Evolutionary conservation across 345 rosid genomes (phyloP), one percentile per base, ranked within the genome.

Genomic region (Boechera divaricarpa): DNA sequence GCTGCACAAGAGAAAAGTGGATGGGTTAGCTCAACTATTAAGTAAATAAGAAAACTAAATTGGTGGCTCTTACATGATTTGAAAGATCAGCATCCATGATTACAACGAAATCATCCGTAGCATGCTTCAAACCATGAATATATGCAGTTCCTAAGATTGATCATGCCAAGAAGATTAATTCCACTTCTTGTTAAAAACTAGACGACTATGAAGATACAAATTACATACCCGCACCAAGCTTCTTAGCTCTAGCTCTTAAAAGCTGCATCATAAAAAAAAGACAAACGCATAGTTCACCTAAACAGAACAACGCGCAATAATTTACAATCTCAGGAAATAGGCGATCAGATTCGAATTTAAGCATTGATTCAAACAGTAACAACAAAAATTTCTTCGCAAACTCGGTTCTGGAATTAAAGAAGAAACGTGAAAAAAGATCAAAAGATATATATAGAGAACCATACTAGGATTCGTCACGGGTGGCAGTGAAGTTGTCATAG

Each of bases 31-130:
- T 56, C 57, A 69, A 65, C 57, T 11, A 74, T 71, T 13, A 13
- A 54, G 49, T 12, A 63, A 45, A 5, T 16, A 49, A 2, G n/a
- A 66, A 53, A 73, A 6, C 16, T n/a, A 2, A 63, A 39, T 13
- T 16, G 36, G 3, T 36, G 54, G 35, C 26, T 72, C 96, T 89
- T 86, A 91, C 99, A 86, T 95, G 99, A 85, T 95, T 98, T 35
- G 99, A 95, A 47, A 95, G 85, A 88, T 92, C 99, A 77, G 99
- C 99, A 86, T 90, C 99, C 98, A 95, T 93, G 70, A 95, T 93
- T 16, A 95, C 94, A 33, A 95, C 88, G 72, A 92, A 93, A 77
- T 90, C 90, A 16, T 98, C 99, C 2, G 98, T 82, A 5, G 92
- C 98, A 86, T 95, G 92, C 80, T 88, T 91, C 85, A 95, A 79